phyloP scores from a whole-genome alignment of 495 filamentous ascomycete species.

The Bryoglossum gracile region DNA sequence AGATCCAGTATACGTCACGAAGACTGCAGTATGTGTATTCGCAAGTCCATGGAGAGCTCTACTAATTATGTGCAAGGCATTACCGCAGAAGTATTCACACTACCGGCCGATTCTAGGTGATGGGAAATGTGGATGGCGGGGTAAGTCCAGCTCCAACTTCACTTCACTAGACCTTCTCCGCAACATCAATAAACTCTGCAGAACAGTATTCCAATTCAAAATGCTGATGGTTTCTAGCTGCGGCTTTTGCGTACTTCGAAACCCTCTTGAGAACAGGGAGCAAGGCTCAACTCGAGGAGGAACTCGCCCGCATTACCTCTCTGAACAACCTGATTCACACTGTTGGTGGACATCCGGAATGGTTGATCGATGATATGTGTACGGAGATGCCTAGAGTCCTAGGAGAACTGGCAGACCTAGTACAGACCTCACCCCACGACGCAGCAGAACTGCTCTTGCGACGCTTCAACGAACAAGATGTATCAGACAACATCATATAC shows the following conservation, averaged over 20 bases:
- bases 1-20: constrained; percentile 74
- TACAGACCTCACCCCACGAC: constrained; percentile 44
- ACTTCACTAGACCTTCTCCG: constrained; percentile 1
- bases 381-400: constrained; percentile 66
- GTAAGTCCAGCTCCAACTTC: constrained; percentile 41
- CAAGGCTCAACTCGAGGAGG: constrained; percentile 53
- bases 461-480: constrained; percentile 66
- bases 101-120: constrained; percentile 86
- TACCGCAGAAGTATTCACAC: constrained; percentile 78
- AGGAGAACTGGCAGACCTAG: constrained; percentile 42
- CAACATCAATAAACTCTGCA: background rate
- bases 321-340: constrained; percentile 61
- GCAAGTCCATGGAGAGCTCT: background rate
- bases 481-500: constrained; percentile 65
- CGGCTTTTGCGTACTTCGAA: constrained; percentile 92
- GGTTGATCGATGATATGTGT: constrained; percentile 77
- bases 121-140: constrained; percentile 97
- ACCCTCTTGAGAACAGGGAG: constrained; percentile 62
- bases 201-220: background rate
- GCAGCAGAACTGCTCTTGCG: constrained; percentile 54
- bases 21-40: constrained; percentile 64
- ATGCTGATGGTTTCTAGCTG: constrained; percentile 46
- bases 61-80: constrained; percentile 46
- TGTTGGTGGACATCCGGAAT: constrained; percentile 55
- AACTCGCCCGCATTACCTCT: constrained; percentile 62